Percentiles rank a stretch among this genome's conserved stretches.
Conservation (phyloP, 192 early-diverging fungal genomes). For the Entomortierella chlamydospora region DNA sequence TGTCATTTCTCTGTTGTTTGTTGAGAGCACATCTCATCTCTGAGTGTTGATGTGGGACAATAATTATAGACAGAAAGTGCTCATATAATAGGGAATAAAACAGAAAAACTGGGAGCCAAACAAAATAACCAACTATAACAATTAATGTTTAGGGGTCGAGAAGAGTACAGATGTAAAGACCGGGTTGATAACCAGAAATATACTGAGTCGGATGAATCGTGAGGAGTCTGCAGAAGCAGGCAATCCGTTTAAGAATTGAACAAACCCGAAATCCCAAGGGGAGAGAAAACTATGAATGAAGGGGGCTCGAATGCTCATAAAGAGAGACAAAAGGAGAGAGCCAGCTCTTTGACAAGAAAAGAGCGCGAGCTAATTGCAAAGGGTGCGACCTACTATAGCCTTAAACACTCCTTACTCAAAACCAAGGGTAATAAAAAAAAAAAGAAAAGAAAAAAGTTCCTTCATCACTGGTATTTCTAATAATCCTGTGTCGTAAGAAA, state of each 20-base stretch:
- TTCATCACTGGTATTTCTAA: too few species aligned
- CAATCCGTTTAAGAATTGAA: neutral
- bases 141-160: neutral
- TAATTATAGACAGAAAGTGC: slow-evolving; percentile 29
- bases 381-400: neutral
- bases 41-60: slow-evolving; percentile 6
- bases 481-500: neutral
- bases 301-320: slow-evolving; percentile 27
- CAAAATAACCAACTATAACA: neutral
- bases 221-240: neutral
- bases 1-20: neutral
- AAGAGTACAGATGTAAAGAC: neutral
- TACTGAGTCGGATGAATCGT: neutral
- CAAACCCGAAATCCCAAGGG: slow-evolving; percentile 1
- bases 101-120: neutral
- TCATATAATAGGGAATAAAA: slow-evolving; percentile 2
- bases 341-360: slow-evolving; percentile 6
- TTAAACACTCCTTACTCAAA: slow-evolving; percentile 5
- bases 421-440: neutral
- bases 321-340: slow-evolving; percentile 15
- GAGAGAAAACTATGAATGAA: neutral
- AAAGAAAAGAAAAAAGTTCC: neutral
- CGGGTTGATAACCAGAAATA: too few species aligned
- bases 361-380: neutral
- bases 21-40: slow-evolving; percentile 25